These are phyloP conservation scores for Kwoniella dendrophila DNA, from an alignment of 768 basidiomycete species.

Conservation along the genomic window DNA sequence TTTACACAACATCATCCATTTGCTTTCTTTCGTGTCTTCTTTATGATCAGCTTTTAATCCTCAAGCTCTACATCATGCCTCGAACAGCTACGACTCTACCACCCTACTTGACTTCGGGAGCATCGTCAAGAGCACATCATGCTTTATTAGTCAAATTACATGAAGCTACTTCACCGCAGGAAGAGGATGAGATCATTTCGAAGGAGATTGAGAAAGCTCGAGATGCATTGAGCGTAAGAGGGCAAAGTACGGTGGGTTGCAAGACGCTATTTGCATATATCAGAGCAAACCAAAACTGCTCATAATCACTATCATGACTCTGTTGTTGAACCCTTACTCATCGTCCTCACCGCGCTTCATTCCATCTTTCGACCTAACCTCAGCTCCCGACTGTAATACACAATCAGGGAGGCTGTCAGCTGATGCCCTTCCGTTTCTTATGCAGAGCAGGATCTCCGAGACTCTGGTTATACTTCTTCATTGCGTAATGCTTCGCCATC, in stretches of 20 bases:
- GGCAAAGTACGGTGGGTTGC: conserved; percentile 25
- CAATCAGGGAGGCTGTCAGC: background rate
- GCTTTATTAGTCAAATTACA: conserved; percentile 39
- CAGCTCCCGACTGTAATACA: too few relatives aligned
- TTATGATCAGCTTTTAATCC: background rate
- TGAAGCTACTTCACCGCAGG: conserved; percentile 30
- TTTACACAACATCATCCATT: conserved; percentile 1
- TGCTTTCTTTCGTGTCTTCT: background rate
- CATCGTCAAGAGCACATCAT: conserved; percentile 47
- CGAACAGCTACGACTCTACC: conserved; percentile 20
- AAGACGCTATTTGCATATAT: too few relatives aligned
- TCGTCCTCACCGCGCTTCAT: too few relatives aligned
- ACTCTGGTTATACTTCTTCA: conserved; percentile 44
- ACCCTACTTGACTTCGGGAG: conserved; percentile 47
- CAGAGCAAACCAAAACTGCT: background rate
- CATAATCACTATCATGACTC: background rate
- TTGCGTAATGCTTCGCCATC: conserved; percentile 22
- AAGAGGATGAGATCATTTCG: conserved; percentile 36
- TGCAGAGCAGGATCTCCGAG: conserved; percentile 34
- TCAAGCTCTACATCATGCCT: conserved; percentile 15
- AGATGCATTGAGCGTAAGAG: conserved; percentile 14
- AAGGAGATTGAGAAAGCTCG: conserved; percentile 21
- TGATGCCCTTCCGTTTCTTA: background rate
- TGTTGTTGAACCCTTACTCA: background rate
- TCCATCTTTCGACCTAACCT: too few relatives aligned